phyloP scores from a whole-genome alignment of 192 early-diverging fungal species.

The Powellomyces hirtus region DNA sequence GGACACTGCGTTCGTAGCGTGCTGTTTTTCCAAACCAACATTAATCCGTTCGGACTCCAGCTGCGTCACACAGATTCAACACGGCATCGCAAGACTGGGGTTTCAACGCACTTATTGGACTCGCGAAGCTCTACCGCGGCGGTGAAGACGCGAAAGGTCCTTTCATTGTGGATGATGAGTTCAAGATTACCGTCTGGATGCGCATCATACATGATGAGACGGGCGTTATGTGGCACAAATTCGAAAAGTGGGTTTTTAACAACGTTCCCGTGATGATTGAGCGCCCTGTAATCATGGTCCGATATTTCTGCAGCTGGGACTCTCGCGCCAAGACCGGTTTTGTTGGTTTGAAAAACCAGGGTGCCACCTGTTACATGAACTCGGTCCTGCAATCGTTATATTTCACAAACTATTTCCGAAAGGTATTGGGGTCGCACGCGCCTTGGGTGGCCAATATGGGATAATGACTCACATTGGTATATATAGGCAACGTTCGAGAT shows the following conservation, averaged over 20 bases:
- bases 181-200: conserved; percentile 65
- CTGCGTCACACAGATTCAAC: conserved; percentile 79
- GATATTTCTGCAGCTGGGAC: conserved; percentile 62
- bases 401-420: conserved; percentile 92
- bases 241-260: conserved; percentile 69
- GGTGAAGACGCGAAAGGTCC: conserved; percentile 34
- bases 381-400: conserved; percentile 93
- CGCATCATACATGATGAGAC: conserved; percentile 80
- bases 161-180: conserved; percentile 32
- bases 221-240: conserved; percentile 94
- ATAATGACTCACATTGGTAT: background rate
- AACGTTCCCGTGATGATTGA: too few relatives aligned
- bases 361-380: conserved; percentile 99
- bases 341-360: conserved; percentile 95
- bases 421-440: conserved; percentile 31
- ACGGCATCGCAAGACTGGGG: conserved; percentile 91
- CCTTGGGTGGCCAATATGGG: background rate
- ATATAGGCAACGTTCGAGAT: conserved; percentile 82
- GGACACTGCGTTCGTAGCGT: background rate
- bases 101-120: conserved; percentile 75
- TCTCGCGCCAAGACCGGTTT: conserved; percentile 87
- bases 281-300: too few relatives aligned
- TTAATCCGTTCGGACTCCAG: too few relatives aligned
- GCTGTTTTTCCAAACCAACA: background rate
- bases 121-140: conserved; percentile 49